Evolutionary conservation across 495 filamentous ascomycete genomes (phyloP).

Genomic region (Aspergillus nanangensis): DNA sequence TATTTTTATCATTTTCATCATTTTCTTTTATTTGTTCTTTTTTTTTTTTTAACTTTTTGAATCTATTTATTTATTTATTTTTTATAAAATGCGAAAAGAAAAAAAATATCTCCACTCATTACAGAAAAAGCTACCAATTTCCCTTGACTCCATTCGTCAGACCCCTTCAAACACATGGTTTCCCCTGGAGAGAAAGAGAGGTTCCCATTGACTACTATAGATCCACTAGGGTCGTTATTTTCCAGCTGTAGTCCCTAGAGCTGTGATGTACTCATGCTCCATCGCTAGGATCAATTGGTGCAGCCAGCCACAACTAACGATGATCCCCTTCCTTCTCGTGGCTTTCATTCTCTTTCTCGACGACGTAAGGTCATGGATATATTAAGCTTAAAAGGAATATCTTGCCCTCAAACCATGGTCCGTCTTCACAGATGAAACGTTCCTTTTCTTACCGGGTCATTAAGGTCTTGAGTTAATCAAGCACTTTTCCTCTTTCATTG

Average conservation of each 20-base stretch:
- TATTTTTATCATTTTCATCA: neutral
- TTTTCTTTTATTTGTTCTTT: neutral
- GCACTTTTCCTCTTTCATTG: no score
- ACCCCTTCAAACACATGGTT: conserved; percentile 15
- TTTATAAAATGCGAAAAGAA: neutral
- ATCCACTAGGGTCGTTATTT: conserved; percentile 24
- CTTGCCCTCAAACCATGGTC: conserved; percentile 17
- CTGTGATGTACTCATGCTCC: conserved; percentile 21
- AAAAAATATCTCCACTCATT: no score
- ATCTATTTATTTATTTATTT: no score
- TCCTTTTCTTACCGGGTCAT: neutral
- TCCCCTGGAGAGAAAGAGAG: no score
- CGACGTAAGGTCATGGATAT: conserved; percentile 8
- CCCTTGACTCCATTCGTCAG: no score
- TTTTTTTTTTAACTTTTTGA: no score
- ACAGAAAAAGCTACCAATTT: no score
- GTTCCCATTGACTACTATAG: no score
- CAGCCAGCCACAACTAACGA: conserved; percentile 24
- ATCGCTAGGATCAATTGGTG: conserved; percentile 25
- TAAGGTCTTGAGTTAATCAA: no score
- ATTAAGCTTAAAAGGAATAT: conserved; percentile 23
- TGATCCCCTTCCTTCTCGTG: conserved; percentile 22
- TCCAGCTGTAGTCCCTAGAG: conserved; percentile 23
- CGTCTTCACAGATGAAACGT: conserved; percentile 10
- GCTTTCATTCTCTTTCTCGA: no score